phyloP scores from a whole-genome alignment of 2,329 filamentous ascomycete species.

The Penicillium paneum region DNA sequence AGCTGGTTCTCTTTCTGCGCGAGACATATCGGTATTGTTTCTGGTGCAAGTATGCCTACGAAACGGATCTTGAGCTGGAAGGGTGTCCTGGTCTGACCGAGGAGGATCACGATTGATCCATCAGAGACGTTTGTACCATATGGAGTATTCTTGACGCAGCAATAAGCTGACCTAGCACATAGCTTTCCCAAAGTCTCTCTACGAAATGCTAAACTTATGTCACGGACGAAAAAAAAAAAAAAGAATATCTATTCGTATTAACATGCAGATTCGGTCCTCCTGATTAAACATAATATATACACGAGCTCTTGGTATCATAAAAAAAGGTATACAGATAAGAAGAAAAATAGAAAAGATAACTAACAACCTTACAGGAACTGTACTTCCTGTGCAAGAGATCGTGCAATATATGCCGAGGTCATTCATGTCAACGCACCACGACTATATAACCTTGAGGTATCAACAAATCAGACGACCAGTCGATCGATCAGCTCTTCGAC shows the following conservation, averaged over 20 bases:
- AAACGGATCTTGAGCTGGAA: constrained; percentile 64
- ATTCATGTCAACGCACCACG: neutral
- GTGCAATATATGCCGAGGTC: neutral
- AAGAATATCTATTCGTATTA: constrained; percentile 5
- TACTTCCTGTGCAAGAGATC: neutral
- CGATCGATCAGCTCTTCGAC: constrained; percentile 33
- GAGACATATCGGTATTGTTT: constrained; percentile 80
- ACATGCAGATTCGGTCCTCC: constrained; percentile 12
- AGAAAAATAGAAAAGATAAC: neutral
- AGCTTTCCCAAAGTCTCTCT: neutral
- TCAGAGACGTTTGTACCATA: constrained; percentile 1
- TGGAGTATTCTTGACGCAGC: neutral
- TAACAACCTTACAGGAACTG: neutral
- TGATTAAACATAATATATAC: constrained; percentile 20
- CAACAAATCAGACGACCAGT: neutral
- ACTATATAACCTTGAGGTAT: neutral
- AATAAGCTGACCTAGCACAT: neutral
- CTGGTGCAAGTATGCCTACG: constrained; percentile 88
- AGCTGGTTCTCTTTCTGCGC: constrained; percentile 67
- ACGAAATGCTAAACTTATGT: neutral
- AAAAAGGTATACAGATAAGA: constrained; percentile 5
- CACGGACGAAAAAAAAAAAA: neutral
- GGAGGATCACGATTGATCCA: constrained; percentile 67
- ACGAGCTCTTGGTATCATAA: constrained; percentile 24
- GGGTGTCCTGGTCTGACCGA: constrained; percentile 85